These are phyloP conservation scores for Calonectria pseudoturangicola DNA, from an alignment of 2,329 filamentous ascomycete genomes.

Conservation along the genomic window DNA sequence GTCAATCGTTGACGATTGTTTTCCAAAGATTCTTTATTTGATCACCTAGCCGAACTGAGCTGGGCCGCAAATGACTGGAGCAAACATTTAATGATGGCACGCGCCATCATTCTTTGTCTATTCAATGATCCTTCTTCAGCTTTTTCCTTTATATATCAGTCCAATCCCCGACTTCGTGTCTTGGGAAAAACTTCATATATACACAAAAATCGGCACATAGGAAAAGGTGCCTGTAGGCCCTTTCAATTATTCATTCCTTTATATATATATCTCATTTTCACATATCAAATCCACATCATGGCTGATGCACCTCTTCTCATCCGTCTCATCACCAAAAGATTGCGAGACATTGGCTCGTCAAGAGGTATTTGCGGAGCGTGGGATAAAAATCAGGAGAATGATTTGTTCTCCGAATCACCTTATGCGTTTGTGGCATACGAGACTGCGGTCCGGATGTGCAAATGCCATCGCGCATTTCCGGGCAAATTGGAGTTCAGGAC, in stretches of 20 bases:
- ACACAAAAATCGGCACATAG: background rate
- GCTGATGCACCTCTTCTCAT: background rate
- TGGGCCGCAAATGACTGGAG: background rate
- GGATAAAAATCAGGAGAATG: background rate
- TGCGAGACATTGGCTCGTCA: background rate
- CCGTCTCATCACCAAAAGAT: background rate
- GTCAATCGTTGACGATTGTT: background rate
- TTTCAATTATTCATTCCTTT: background rate
- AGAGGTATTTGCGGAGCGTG: background rate
- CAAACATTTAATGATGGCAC: background rate
- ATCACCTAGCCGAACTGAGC: background rate
- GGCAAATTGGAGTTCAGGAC: background rate
- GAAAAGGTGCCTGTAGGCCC: too few species aligned
- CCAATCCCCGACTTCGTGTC: background rate
- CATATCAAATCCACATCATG: background rate
- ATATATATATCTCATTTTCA: background rate
- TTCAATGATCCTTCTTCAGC: background rate
- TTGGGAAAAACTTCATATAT: background rate
- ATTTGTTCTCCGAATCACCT: background rate
- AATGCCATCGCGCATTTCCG: background rate
- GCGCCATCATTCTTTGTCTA: background rate
- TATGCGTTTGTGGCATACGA: slow-evolving; percentile 19
- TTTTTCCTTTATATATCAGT: background rate
- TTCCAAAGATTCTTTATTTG: background rate
- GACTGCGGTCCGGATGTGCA: background rate